Evolutionary conservation across 495 filamentous ascomycete genomes (phyloP).

Genomic region (Amorphotheca resinae): DNA sequence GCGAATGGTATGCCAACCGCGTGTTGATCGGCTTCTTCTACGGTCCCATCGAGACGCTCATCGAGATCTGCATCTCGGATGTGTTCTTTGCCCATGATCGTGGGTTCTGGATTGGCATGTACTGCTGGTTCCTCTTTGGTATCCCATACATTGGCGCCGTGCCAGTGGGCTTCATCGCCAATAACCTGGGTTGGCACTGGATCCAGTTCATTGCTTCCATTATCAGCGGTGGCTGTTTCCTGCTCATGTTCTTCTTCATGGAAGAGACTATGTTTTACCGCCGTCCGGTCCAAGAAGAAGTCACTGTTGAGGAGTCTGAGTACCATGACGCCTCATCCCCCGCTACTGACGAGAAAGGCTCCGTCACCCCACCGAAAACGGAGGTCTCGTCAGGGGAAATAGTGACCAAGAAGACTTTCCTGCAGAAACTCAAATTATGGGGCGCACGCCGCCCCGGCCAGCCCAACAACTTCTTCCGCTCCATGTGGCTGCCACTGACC

Average conservation of each 20-base stretch:
- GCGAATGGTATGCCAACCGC: constrained; percentile 47
- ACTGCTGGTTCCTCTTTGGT: constrained; percentile 26
- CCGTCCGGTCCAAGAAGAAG: no score
- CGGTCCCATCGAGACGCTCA: constrained; percentile 52
- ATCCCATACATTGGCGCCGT: constrained; percentile 56
- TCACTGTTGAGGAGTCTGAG: constrained; percentile 1
- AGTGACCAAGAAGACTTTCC: constrained; percentile 28
- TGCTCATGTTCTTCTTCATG: constrained; percentile 21
- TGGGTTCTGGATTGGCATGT: constrained; percentile 37
- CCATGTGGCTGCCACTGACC: constrained; percentile 31
- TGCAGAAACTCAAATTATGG: constrained; percentile 37
- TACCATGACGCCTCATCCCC: neutral
- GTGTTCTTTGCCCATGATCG: no score
- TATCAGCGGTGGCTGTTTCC: constrained; percentile 37
- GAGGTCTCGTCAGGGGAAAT: constrained; percentile 1
- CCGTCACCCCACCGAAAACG: neutral
- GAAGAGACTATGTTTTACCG: constrained; percentile 24
- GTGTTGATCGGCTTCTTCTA: constrained; percentile 50
- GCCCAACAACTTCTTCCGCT: constrained; percentile 16
- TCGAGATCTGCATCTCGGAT: constrained; percentile 48
- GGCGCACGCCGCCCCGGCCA: constrained; percentile 31
- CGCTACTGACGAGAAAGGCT: neutral
- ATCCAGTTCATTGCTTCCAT: constrained; percentile 49
- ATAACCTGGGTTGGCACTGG: constrained; percentile 48
- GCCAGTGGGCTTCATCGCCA: constrained; percentile 48